phyloP scores from a whole-genome alignment of 768 basidiomycete species.

The Pulveroboletus sp. region DNA sequence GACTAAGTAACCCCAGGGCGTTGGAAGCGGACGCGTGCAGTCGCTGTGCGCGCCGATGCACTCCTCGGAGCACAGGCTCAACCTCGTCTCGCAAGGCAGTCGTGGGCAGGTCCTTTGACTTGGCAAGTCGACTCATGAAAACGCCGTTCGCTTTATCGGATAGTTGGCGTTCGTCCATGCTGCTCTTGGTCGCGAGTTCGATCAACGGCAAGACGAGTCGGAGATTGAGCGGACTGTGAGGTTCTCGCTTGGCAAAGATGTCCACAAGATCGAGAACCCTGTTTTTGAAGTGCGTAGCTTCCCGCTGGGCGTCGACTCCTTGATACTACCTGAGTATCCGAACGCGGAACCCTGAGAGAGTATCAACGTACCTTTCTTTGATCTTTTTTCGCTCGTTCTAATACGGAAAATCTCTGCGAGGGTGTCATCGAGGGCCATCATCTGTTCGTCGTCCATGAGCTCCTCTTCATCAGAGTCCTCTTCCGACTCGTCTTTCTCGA shows the following conservation, averaged over 20 bases:
- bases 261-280: constrained; percentile 95
- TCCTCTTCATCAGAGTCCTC: constrained; percentile 54
- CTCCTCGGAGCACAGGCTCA: constrained; percentile 47
- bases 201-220: constrained; percentile 73
- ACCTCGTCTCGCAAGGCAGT: constrained; percentile 29
- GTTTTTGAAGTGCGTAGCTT: constrained; percentile 95
- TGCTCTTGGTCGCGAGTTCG: constrained; percentile 62
- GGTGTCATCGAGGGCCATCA: constrained; percentile 94
- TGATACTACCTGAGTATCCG: not conserved
- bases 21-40: constrained; percentile 58
- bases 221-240: constrained; percentile 64
- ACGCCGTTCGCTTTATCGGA: constrained; percentile 83
- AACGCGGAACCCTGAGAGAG: not conserved
- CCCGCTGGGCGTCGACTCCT: constrained; percentile 72
- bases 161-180: constrained; percentile 81
- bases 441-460: constrained; percentile 93
- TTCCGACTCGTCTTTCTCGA: constrained; percentile 50
- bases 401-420: constrained; percentile 83
- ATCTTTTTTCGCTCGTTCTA: constrained; percentile 55
- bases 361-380: constrained; percentile 54
- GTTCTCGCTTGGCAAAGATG: constrained; percentile 71
- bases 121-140: constrained; percentile 67
- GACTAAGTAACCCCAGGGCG: constrained; percentile 58
- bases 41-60: constrained; percentile 73
- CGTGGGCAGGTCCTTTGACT: constrained; percentile 63